Base-by-base conservation (phyloP, 495 filamentous ascomycete species). In the Pyronema omphalodes region DNA sequence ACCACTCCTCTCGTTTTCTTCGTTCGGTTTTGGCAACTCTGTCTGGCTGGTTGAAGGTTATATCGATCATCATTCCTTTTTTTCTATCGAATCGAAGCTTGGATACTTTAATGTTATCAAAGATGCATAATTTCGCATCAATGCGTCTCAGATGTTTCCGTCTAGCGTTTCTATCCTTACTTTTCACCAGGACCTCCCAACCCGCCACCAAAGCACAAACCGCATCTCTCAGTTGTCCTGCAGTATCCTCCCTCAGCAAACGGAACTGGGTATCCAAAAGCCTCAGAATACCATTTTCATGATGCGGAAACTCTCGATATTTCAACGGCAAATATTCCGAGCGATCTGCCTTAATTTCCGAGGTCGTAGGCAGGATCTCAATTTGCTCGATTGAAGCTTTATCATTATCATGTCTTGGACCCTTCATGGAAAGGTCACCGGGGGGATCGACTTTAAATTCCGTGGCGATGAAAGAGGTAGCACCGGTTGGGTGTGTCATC, bases 251-350 rank as follows among this genome's bases (percentile, higher is more conserved):
- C 9, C 81, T 70, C 6, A 84, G 66, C 3, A 86, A 71, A 14
- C 82, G 72, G 54, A 87, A 86, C 57, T 87, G 78, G 51, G 77
- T 68, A 59, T 88, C 82, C 0, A 88, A 64, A 0, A 84, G 69
- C 0, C 82, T 75, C 0, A 64, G 65, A 9, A 82, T 68, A 6
- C 81, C 82, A 9, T 66, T 57, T 2, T 76, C 55, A 62, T 87
- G 81, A 60, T 73, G 73, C 37, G 72, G 68, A 0, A 59, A 50
- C 6, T 74, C 65, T 8, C 64, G 57, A 56, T 83, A 71, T 1
- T 66, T 74, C 7, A 64, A 60, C 3, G 84, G 84, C 0, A 85
- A 66, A 59, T 80, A 87, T 54, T 84, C 78, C 0, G 60, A 55
- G 2, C 72, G 68, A 9, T 58, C 44, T 18, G 71, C 74, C 1